phyloP scores from a whole-genome alignment of 2,329 filamentous ascomycete species.

The Nothopassalora personata region DNA sequence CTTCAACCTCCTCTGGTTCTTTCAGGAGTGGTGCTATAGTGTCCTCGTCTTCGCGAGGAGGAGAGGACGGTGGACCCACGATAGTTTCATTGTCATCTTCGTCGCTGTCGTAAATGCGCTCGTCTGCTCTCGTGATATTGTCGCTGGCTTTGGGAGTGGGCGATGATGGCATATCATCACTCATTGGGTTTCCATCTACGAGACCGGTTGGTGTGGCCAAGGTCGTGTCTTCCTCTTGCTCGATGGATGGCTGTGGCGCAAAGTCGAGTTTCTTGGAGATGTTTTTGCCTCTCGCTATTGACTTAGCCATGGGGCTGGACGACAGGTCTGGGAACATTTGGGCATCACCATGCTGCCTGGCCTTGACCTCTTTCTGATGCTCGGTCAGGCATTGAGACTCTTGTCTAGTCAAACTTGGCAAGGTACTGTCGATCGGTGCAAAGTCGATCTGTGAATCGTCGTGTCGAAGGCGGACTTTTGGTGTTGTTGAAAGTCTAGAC shows the following conservation, averaged over 20 bases:
- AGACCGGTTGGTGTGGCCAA: conserved; percentile 41
- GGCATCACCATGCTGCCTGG: conserved; percentile 61
- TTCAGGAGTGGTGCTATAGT: background rate
- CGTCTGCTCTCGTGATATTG: background rate
- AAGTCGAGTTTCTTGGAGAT: conserved; percentile 28
- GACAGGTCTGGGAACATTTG: conserved; percentile 64
- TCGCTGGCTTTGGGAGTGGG: conserved; percentile 43
- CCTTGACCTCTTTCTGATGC: conserved; percentile 69
- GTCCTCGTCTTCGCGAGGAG: conserved; percentile 16
- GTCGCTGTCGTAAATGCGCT: conserved; percentile 1
- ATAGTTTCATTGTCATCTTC: conserved; percentile 16
- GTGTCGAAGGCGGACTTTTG: conserved; percentile 59
- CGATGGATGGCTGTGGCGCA: background rate
- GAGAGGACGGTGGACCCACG: conserved; percentile 27
- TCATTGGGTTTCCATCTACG: conserved; percentile 35
- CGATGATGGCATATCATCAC: conserved; percentile 48
- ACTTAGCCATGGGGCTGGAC: conserved; percentile 45
- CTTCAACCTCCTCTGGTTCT: background rate
- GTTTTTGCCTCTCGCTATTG: conserved; percentile 21
- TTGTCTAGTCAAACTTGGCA: conserved; percentile 39
- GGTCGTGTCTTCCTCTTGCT: conserved; percentile 5
- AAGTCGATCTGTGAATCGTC: conserved; percentile 81
- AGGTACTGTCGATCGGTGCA: conserved; percentile 59
- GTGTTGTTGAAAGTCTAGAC: background rate
- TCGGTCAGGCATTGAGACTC: conserved; percentile 75